Base-by-base conservation (phyloP, 2,329 filamentous ascomycete species). In the Fusarium mangiferae region DNA sequence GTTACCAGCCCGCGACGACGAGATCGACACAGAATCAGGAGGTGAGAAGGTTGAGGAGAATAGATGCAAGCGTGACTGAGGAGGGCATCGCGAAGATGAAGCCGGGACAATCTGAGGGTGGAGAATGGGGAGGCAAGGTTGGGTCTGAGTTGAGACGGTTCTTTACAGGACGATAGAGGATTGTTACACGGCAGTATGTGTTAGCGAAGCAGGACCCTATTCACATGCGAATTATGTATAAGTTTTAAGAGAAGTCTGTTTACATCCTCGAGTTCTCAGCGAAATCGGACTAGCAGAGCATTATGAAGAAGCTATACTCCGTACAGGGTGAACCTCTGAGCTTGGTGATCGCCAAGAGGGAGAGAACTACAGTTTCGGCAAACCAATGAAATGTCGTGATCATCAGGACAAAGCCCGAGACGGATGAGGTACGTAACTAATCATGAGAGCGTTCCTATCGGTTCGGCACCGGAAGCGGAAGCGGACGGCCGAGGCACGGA, bases 1-100 rank as follows among this genome's bases (percentile, higher is more conserved):
- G 76, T 17, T 83, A 81, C 64, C 75, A 73, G 15, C 79, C 80
- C 26, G 42, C 68, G 46, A 70, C 69, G 59, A 56, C 61, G 14
- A 59, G 45, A 24, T 48, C 70, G 8, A 24, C 20, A 8, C 57
- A 67, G 49, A 68, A 30, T 9, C 54, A 39, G 13, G 67, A 64
- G 24, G 60, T 51, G 38, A 74, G 61, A 45, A 76, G 42, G 33
- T 24, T 72, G 33, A 70, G 60, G 20, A 61, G 68, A 14, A 57
- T 60, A 9, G 58, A 48, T n/a, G 59, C 55, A 41, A 68, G 65
- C 38, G 42, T 73, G n/a, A 66, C 57, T 5, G 72, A 70, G 12
- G 67, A 70, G n/a, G 57, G 54, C 4, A 18, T 36, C 52, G 38
- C 33, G 63, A 69, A 44, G 33, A 57, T 54, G 39, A 54, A 33